These are phyloP conservation scores for Leccinum imitatum DNA, from an alignment of 768 basidiomycete genomes.

Conservation along the genomic window DNA sequence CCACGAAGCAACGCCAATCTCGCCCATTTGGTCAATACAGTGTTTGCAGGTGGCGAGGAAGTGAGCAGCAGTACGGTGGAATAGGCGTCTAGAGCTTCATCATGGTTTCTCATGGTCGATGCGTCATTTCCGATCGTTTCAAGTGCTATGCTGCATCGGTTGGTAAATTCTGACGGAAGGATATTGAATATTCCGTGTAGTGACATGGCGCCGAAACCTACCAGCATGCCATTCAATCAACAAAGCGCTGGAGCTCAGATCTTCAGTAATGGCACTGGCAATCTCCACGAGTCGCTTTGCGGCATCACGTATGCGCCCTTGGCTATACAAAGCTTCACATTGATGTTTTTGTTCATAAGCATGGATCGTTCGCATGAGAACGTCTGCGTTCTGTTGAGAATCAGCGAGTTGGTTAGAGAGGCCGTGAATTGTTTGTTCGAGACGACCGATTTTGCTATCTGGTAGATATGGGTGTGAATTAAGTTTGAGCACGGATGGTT, in stretches of 20 bases:
- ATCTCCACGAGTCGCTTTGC: neutral
- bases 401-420: neutral
- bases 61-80: neutral
- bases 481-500: no score
- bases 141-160: neutral
- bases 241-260: neutral
- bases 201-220: neutral
- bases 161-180: constrained; percentile 1
- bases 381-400: neutral
- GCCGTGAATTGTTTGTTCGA: neutral
- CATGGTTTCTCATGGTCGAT: neutral
- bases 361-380: neutral
- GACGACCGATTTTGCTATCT: neutral
- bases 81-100: neutral
- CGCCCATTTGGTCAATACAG: constrained; percentile 1
- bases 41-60: neutral
- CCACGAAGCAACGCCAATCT: neutral
- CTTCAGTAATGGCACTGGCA: neutral
- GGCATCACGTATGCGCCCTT: neutral
- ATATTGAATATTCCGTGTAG: neutral
- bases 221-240: constrained; percentile 6
- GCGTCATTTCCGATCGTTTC: neutral
- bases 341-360: constrained; percentile 3
- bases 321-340: constrained; percentile 5
- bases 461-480: neutral